Base-by-base conservation (phyloP, 768 basidiomycete genomes). In the Pleurotus eryngii region DNA sequence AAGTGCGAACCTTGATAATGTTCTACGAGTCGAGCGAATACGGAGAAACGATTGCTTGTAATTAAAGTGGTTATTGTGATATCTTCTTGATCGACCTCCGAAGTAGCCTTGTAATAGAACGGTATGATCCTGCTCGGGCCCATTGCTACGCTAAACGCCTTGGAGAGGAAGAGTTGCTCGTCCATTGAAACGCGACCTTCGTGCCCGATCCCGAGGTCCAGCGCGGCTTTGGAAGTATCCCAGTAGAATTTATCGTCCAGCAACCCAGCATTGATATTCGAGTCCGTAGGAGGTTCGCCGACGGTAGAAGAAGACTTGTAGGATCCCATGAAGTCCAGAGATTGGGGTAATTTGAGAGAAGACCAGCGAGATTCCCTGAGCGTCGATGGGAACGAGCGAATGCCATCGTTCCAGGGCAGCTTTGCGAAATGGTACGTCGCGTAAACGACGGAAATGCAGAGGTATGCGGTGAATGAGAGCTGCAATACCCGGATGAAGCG, bases 31-130 rank as follows among this genome's bases (percentile, higher is more conserved):
- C 83, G 79, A 17, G 78, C 76, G 62, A 94, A 84, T 27, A 87
- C 87, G 46, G 83, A 75, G 68, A 92, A 87, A 15, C 92, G 80
- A 62, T 89, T 87, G 64, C 81, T 83, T 2, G 92, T 94, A 37
- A 94, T 86, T 30, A 93, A 78, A 0, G 92, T 95, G 0, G 92
- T 90, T 56, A 95, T 84, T 2, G 92, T 94, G 51, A 95, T 84
- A 60, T 92, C 91, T 38, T 87, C 80, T 27, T 70, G 63, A 48
- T 83, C 77, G 60, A 86, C 80, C 9, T 65, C 62, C 2, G 79
- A 81, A 9, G 77, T 76, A 2, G 88, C 89, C 51, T 83, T 81
- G 67, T 90, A 91, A 70, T 88, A 92, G 73, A 86, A 95, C 0
- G 92, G 92, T 18, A 90, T 78, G 55, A 92, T 83, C 61, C 84